Base-by-base conservation (phyloP, 1,139 yeast species). In the Spathaspora sp. region DNA sequence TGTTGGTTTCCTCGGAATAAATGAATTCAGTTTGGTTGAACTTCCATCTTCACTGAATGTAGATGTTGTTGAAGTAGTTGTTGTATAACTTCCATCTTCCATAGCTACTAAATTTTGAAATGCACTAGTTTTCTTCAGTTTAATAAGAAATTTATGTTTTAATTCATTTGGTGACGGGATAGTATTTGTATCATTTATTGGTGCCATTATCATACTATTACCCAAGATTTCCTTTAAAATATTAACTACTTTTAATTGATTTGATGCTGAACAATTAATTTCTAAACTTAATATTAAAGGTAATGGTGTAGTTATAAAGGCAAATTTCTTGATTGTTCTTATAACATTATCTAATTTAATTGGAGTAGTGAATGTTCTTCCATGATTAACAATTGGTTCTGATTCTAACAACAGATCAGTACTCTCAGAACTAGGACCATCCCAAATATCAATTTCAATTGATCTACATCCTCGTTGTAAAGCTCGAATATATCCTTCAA, bases 391-490 rank as follows among this genome's bases (percentile, higher is more conserved):
- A 0, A 89, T 80, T 0, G 99, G 99, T 2, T 85, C 89, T 7
- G 52, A 56, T 31, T 31, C 36, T 15, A 31, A 31, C 7, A 15
- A 6, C 36, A 31, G 18, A 15, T 31, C 36, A 15, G n/a, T 31
- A 31, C 18, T 31, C 4, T 34, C 38, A 6, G 52, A 48, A 38
- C 53, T 58, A 20, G 66, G 73, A 8, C 95, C 95, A 66, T 93
- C 97, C 99, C 99, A 95, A 18, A 95, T 76, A 64, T 95, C 99
- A 38, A 95, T 82, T 59, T 95, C 99, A 18, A 95, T 76, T 54
- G 97, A 90, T 42, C 97, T 73, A 57, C 98, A 93, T 1, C 99
- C 98, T 47, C 90, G 80, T 58, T 90, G 97, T 43, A 95, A 68
- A 0, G 89, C 95, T 45, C 86, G 78, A n/a, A 89, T 84, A 56